Conservation (phyloP, 2,329 filamentous ascomycete genomes). For the Colletotrichum eremochloae region DNA sequence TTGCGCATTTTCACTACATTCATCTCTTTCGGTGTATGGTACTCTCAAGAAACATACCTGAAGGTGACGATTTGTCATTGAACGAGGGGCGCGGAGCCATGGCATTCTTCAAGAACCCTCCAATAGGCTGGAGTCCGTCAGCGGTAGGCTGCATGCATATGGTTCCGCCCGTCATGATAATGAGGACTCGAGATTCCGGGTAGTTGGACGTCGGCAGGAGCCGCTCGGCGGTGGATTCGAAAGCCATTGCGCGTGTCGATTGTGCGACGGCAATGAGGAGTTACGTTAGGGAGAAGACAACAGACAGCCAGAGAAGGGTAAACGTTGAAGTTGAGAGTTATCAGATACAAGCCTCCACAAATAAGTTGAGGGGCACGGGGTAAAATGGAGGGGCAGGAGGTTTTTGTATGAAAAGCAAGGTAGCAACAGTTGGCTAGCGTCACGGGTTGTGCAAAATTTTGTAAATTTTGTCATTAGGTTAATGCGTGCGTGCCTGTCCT, state of each 20-base stretch:
- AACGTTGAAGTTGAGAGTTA: conserved; percentile 23
- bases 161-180: conserved; percentile 90
- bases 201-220: conserved; percentile 47
- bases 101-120: conserved; percentile 84
- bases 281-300: background rate
- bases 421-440: conserved; percentile 31
- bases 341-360: conserved; percentile 32
- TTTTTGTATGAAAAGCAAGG: conserved; percentile 39
- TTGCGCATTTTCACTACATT: background rate
- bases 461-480: conserved; percentile 38
- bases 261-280: background rate
- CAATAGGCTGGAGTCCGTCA: conserved; percentile 83
- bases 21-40: background rate
- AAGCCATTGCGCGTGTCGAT: conserved; percentile 22
- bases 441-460: conserved; percentile 39
- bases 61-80: conserved; percentile 78
- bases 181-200: conserved; percentile 85
- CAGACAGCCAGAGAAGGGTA: background rate
- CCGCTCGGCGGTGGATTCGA: conserved; percentile 29
- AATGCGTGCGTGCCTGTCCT: conserved; percentile 23
- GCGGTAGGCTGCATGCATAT: conserved; percentile 92
- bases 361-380: conserved; percentile 39
- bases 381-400: conserved; percentile 33
- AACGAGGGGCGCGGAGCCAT: conserved; percentile 87
- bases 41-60: conserved; percentile 48